These are phyloP conservation scores for Trichoderma breve DNA, from an alignment of 2,329 filamentous ascomycete genomes.

Conservation along the genomic window DNA sequence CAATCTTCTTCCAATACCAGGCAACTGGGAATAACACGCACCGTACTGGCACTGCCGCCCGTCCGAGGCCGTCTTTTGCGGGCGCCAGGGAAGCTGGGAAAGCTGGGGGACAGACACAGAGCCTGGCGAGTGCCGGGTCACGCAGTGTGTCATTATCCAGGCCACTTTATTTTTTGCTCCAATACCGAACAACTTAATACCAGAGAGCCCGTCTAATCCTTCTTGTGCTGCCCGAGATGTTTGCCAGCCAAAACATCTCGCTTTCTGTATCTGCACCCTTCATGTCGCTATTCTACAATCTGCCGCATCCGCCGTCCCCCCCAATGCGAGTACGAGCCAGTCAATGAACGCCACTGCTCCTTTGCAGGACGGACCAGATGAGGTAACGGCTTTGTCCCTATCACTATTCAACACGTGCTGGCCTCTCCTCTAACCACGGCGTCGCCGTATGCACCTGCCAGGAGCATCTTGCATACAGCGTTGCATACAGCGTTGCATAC, in stretches of 20 bases:
- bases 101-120: neutral
- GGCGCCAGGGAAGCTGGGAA: neutral
- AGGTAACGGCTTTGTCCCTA: conserved; percentile 1
- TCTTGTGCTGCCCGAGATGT: neutral
- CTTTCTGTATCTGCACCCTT: neutral
- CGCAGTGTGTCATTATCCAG: neutral
- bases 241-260: neutral
- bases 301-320: neutral
- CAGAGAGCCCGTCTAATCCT: neutral
- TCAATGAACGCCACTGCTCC: neutral
- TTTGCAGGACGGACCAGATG: neutral
- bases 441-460: conserved; percentile 19
- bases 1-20: neutral
- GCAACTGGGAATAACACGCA: neutral
- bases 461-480: conserved; percentile 18
- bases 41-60: neutral
- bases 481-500: conserved; percentile 6
- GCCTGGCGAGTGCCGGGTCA: neutral
- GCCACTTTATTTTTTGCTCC: neutral
- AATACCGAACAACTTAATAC: neutral
- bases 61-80: neutral
- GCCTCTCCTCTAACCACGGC: conserved; percentile 18
- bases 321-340: conserved; percentile 8
- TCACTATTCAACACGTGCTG: conserved; percentile 13
- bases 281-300: neutral